A percentile compares a stretch with the other conserved stretches of the same genome.
Evolutionary conservation across 2,329 filamentous ascomycete genomes (phyloP).

Genomic region (Seiridium cupressi): DNA sequence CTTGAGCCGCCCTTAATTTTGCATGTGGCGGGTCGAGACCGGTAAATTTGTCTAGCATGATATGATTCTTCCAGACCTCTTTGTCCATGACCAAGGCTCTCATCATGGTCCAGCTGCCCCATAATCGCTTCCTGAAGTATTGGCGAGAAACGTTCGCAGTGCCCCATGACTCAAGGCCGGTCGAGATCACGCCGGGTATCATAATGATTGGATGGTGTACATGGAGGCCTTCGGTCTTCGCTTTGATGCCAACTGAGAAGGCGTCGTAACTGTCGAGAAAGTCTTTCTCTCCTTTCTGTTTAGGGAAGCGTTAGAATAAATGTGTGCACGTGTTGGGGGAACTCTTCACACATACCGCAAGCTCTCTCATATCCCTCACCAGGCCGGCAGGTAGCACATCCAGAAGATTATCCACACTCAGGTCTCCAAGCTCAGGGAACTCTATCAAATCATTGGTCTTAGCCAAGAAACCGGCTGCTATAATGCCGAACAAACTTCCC

Average conservation of each 20-base stretch:
- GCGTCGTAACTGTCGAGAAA: conserved; percentile 84
- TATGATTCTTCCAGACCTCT: conserved; percentile 89
- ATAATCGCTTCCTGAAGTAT: conserved; percentile 92
- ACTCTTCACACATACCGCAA: conserved; percentile 60
- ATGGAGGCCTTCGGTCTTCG: conserved; percentile 74
- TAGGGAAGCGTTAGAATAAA: conserved; percentile 8
- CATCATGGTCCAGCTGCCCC: conserved; percentile 99
- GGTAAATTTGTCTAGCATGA: conserved; percentile 92
- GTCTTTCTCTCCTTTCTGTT: conserved; percentile 78
- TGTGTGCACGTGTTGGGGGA: background rate
- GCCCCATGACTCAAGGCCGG: conserved; percentile 94
- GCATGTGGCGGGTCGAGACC: conserved; percentile 87
- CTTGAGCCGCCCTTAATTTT: conserved; percentile 89
- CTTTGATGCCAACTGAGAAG: conserved; percentile 85
- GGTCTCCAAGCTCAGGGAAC: conserved; percentile 65
- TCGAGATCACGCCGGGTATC: conserved; percentile 97
- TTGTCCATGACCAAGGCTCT: conserved; percentile 89
- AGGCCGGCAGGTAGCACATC: conserved; percentile 87
- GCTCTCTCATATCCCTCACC: conserved; percentile 79
- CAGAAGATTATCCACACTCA: conserved; percentile 81
- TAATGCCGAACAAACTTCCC: conserved; percentile 84
- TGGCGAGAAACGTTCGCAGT: conserved; percentile 80
- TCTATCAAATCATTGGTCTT: conserved; percentile 87
- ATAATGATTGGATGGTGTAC: conserved; percentile 91
- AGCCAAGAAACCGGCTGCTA: conserved; percentile 88